Evolutionary conservation across 139 green algal species (phyloP).

Genomic region (Zygnema circumcarinatum): DNA sequence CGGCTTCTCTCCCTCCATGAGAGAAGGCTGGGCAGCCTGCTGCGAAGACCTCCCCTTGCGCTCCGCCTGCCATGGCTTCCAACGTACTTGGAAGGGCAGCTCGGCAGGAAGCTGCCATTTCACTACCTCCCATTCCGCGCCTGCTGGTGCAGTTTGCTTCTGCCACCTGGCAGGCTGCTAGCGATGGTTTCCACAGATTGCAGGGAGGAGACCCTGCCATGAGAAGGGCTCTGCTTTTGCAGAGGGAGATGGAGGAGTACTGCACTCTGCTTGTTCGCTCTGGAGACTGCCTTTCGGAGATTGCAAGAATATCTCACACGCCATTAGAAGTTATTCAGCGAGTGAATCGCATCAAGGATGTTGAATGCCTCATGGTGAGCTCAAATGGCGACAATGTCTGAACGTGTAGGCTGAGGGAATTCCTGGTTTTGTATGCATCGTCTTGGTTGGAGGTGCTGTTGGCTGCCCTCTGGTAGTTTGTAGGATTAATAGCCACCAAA

Average conservation of each 20-base stretch:
- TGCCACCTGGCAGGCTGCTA: not conserved
- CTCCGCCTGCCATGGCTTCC: not conserved
- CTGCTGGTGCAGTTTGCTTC: not conserved
- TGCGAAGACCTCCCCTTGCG: not conserved
- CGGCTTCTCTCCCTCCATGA: not conserved
- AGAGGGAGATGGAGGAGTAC: constrained; percentile 5
- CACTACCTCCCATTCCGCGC: not conserved
- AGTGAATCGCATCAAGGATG: constrained; percentile 29
- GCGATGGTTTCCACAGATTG: not conserved
- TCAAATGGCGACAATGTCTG: too few species aligned
- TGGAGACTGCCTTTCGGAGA: constrained; percentile 6
- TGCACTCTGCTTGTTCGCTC: not conserved
- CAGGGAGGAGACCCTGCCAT: not conserved
- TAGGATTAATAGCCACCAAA: not conserved
- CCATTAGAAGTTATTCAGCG: constrained; percentile 21
- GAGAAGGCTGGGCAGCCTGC: not conserved
- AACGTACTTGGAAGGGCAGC: not conserved
- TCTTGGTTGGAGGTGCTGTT: not conserved
- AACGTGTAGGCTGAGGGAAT: too few species aligned
- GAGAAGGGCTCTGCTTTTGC: not conserved
- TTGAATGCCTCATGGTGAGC: constrained; percentile 18
- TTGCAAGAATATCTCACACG: constrained; percentile 5
- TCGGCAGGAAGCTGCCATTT: not conserved
- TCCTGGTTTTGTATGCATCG: too few species aligned
- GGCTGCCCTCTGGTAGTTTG: not conserved